These are phyloP conservation scores for Tubosaeta sp. DNA, from an alignment of 768 basidiomycete species.

Conservation along the genomic window DNA sequence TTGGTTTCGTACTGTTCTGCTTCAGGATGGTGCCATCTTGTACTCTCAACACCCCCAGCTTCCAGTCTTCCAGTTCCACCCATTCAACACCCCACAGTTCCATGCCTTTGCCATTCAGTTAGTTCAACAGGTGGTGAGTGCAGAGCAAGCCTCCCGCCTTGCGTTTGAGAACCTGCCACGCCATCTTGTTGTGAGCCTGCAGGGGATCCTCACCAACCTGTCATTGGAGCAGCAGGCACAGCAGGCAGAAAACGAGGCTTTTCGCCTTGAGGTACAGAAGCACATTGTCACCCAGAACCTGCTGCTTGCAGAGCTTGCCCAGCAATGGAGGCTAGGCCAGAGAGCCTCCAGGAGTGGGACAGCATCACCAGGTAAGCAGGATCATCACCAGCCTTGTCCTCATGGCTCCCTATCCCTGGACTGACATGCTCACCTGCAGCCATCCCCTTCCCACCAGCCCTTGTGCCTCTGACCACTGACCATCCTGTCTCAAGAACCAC, in stretches of 20 bases:
- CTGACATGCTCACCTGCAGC: no score
- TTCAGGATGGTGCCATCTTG: constrained; percentile 35
- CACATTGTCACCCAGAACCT: background rate
- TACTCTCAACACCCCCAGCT: constrained; percentile 16
- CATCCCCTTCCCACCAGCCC: no score
- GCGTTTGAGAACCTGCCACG: constrained; percentile 24
- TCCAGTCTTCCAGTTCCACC: constrained; percentile 14
- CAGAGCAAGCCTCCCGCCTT: constrained; percentile 10
- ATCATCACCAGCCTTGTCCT: no score
- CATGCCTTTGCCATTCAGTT: constrained; percentile 14
- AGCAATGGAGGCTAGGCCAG: background rate
- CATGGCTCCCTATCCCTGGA: no score
- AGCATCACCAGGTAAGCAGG: no score
- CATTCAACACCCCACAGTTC: constrained; percentile 25
- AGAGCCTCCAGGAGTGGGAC: background rate
- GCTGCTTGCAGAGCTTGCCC: background rate
- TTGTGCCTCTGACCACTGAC: no score
- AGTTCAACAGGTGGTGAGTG: constrained; percentile 8
- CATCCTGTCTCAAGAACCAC: no score
- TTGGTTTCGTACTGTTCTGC: constrained; percentile 25
- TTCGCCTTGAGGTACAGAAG: background rate
- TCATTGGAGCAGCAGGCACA: background rate
- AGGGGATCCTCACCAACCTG: constrained; percentile 4
- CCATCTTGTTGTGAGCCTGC: constrained; percentile 15
- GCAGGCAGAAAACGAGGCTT: background rate